Evolutionary conservation across 1,139 yeast species (phyloP).

Genomic region (Magnusiomyces clavatus): DNA sequence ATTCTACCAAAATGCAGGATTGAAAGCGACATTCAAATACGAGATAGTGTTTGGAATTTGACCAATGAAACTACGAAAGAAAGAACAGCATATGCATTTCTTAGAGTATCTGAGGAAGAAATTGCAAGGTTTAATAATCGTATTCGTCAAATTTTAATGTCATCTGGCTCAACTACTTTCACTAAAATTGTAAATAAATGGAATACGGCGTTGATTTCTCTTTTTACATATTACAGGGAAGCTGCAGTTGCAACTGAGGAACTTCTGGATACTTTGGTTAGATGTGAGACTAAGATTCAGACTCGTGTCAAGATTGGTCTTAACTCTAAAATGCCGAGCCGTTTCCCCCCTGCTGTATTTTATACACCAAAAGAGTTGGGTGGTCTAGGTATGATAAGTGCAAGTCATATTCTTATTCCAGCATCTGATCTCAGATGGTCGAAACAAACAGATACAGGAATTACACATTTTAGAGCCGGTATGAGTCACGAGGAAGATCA

Average conservation of each 20-base stretch:
- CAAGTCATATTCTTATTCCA: constrained; percentile 91
- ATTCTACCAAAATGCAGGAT: constrained; percentile 66
- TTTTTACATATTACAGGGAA: constrained; percentile 86
- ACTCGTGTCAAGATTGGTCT: constrained; percentile 91
- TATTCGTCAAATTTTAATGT: constrained; percentile 84
- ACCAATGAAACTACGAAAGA: constrained; percentile 66
- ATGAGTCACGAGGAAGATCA: constrained; percentile 74
- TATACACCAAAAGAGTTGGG: constrained; percentile 97
- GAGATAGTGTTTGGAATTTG: constrained; percentile 91
- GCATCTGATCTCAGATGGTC: constrained; percentile 91
- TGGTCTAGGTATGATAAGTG: constrained; percentile 96
- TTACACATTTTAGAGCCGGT: constrained; percentile 91
- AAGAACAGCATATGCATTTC: constrained; percentile 80
- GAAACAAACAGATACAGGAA: constrained; percentile 88
- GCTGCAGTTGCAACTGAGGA: constrained; percentile 82
- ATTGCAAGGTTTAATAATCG: constrained; percentile 75
- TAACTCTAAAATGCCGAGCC: constrained; percentile 95
- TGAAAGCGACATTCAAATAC: constrained; percentile 35
- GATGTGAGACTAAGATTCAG: constrained; percentile 89
- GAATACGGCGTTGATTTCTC: constrained; percentile 85
- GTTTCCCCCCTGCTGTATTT: constrained; percentile 98
- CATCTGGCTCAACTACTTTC: constrained; percentile 93
- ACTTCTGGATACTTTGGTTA: constrained; percentile 73
- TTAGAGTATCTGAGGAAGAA: constrained; percentile 76
- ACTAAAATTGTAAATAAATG: constrained; percentile 92